Evolutionary conservation across 2,329 filamentous ascomycete genomes (phyloP).

Genomic region (Hypocreales sp.): DNA sequence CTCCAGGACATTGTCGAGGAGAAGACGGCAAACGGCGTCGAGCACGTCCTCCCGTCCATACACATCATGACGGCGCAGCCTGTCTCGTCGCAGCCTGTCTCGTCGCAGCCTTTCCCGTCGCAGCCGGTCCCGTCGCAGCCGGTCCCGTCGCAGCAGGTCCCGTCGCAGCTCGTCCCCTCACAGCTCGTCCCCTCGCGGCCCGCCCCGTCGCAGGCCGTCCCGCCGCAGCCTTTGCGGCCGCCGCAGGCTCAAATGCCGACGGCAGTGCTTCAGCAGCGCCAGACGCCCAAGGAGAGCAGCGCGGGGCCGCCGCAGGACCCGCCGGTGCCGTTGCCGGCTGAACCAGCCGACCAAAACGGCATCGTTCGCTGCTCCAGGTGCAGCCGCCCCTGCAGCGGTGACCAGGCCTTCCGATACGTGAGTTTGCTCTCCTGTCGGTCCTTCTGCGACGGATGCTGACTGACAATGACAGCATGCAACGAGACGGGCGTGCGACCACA

Average conservation of each 20-base stretch:
- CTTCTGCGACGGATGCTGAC: slow-evolving; percentile 2
- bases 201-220: no score
- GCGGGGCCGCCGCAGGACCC: no score
- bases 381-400: slow-evolving; percentile 18
- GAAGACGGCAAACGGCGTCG: slow-evolving; percentile 10
- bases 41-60: slow-evolving; percentile 21
- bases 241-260: no score
- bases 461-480: slow-evolving; percentile 11
- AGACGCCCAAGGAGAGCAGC: no score
- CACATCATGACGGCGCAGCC: slow-evolving; percentile 4
- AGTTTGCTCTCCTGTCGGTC: slow-evolving; percentile 3
- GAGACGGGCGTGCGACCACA: slow-evolving; percentile 11
- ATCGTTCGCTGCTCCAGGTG: slow-evolving; percentile 14
- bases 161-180: no score
- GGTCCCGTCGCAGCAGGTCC: background rate
- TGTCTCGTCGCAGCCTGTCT: background rate
- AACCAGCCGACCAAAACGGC: background rate
- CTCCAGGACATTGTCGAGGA: slow-evolving; percentile 32
- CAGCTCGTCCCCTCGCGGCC: no score
- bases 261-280: no score
- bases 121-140: background rate
- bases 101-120: background rate
- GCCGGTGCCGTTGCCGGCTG: no score
- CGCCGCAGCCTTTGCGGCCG: no score
- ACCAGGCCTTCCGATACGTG: slow-evolving; percentile 15